Conservation (phyloP, 2,329 filamentous ascomycete genomes). For the Rhinocladiella similis region DNA sequence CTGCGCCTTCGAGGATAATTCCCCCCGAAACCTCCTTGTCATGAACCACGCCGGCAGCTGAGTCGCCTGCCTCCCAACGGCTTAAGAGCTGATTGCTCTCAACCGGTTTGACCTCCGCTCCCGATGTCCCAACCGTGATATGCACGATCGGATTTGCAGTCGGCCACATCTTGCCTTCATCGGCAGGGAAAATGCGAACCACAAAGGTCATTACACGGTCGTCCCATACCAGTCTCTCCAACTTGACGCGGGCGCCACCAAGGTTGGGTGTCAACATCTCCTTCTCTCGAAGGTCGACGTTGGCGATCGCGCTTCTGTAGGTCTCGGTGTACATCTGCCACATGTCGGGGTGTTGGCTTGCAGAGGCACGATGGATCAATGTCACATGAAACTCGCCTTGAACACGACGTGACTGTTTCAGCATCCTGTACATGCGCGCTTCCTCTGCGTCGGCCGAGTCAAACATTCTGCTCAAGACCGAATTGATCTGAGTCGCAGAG, state of each 20-base stretch:
- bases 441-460: slow-evolving; percentile 53
- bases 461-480: slow-evolving; percentile 71
- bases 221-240: slow-evolving; percentile 76
- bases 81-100: slow-evolving; percentile 86
- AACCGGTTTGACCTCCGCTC: slow-evolving; percentile 76
- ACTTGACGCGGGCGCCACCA: slow-evolving; percentile 47
- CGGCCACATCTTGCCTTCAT: slow-evolving; percentile 57
- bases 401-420: slow-evolving; percentile 72
- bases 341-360: slow-evolving; percentile 62
- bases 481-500: slow-evolving; percentile 51
- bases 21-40: slow-evolving; percentile 57
- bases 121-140: slow-evolving; percentile 83
- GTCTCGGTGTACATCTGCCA: slow-evolving; percentile 74
- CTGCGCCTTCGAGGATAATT: slow-evolving; percentile 56
- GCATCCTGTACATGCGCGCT: slow-evolving; percentile 70
- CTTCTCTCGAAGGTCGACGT: slow-evolving; percentile 28
- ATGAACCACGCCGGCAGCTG: slow-evolving; percentile 49
- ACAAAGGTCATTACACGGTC: slow-evolving; percentile 88
- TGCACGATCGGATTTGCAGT: slow-evolving; percentile 80
- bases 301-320: slow-evolving; percentile 44
- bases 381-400: slow-evolving; percentile 93
- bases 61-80: slow-evolving; percentile 65
- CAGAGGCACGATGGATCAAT: slow-evolving; percentile 75
- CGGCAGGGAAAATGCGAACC: slow-evolving; percentile 62
- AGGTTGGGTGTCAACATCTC: slow-evolving; percentile 36